Evolutionary conservation across 202 grass and related monocot genomes (phyloP).

Genomic region (Alloteropsis angusta): DNA sequence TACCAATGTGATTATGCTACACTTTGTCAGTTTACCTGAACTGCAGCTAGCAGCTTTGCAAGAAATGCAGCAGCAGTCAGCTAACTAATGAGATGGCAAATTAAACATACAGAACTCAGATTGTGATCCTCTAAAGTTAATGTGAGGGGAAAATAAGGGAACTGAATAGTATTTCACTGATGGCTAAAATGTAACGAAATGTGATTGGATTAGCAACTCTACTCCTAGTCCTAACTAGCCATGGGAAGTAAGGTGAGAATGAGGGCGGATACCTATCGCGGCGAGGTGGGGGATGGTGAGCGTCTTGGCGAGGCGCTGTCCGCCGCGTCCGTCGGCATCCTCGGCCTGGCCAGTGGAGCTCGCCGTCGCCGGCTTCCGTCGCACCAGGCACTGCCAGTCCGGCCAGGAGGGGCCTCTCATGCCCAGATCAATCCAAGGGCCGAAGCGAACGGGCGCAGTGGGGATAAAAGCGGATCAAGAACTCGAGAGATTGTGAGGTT

Average conservation of each 20-base stretch:
- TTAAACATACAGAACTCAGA: neutral
- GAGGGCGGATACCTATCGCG: conserved; percentile 43
- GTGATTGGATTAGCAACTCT: neutral
- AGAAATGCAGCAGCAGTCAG: neutral
- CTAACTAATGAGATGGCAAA: neutral
- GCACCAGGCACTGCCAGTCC: conserved; percentile 29
- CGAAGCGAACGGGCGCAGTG: neutral
- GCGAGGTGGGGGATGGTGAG: conserved; percentile 58
- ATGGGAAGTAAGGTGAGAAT: neutral
- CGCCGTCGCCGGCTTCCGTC: conserved; percentile 38
- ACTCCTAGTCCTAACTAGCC: neutral
- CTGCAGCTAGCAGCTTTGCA: neutral
- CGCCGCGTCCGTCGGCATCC: neutral
- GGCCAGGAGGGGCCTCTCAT: conserved; percentile 21
- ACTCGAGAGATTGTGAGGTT: neutral
- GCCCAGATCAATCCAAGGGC: neutral
- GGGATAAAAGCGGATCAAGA: neutral
- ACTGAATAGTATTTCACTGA: neutral
- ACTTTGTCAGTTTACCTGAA: neutral
- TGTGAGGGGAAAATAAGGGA: too few relatives aligned
- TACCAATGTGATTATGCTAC: neutral
- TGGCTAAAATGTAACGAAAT: neutral
- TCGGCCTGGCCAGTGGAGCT: neutral
- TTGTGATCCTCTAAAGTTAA: neutral
- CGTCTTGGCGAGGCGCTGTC: conserved; percentile 44